Evolutionary conservation across 2,329 filamentous ascomycete genomes (phyloP), one percentile per base, ranked within the genome.

Genomic region (Piedraia hortae): DNA sequence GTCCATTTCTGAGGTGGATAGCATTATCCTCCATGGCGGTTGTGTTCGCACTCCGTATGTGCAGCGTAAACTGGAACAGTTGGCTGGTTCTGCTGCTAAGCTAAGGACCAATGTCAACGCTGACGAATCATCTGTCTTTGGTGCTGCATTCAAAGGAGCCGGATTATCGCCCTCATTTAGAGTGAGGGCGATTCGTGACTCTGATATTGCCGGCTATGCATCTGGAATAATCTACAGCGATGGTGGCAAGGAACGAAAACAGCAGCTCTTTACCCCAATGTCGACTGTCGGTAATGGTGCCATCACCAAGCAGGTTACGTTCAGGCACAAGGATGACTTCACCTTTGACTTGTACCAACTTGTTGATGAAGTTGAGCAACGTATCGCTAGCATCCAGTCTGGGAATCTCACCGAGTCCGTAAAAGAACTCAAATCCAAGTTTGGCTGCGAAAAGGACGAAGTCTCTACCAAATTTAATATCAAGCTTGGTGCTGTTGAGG

Each of bases 111-210:
- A 88, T 36, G 85, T 97, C 41, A 97, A 97, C 50, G 73, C 82
- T 6, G 85, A 97, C 38, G 85, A 97, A 48, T 72, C 85, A 12
- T 85, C 85, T 22, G 85, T 89, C 6, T 89, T 93, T 44, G 85
- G 85, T 35, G 82, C 85, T 24, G 80, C 72, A 13, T 93, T 97
- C 57, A 75, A 80, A 41, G 85, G 75, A 22, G 85, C 85, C 23
- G 66, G 75, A 34, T 58, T 97, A 26, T 91, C 77, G 48, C 78
- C 82, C 18, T 82, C 73, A 43, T 97, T 97, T 64, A 70, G 78
- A 29, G 85, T 97, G 41, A 97, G 93, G 57, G 85, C 93, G 41
- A 97, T 97, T 32, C 61, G 73, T 27, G 63, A 73, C 22, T 59
- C 54, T n/a, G 85, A 97, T 36, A 63, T 60, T 11, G 61, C 73